phyloP scores from a whole-genome alignment of 2,329 filamentous ascomycete genomes.

The Pseudogymnoascus sp. region DNA sequence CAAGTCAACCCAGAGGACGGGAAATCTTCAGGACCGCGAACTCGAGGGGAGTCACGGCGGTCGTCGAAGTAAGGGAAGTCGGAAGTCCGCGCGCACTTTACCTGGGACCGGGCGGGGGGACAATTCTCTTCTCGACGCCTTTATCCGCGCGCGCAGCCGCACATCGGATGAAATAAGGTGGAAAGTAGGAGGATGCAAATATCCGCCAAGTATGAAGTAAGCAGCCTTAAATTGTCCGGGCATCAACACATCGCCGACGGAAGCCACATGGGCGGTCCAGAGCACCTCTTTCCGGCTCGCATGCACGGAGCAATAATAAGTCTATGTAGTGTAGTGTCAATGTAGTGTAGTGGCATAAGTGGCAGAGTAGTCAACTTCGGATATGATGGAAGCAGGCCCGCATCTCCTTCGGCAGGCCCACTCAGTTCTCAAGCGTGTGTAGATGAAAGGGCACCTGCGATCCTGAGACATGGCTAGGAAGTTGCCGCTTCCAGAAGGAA shows the following conservation, averaged over 20 bases:
- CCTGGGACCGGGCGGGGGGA: neutral
- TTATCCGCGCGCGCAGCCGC: neutral
- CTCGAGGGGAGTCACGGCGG: neutral
- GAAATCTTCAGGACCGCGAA: neutral
- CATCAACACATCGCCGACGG: neutral
- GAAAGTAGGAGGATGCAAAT: neutral
- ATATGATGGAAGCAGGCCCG: conserved; percentile 7
- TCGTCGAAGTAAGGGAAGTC: neutral
- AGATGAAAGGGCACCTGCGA: neutral
- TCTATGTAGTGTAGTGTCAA: neutral
- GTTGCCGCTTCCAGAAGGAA: conserved; percentile 6
- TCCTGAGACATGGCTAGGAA: neutral
- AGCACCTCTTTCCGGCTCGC: neutral
- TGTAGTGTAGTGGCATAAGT: neutral
- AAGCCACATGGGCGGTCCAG: neutral
- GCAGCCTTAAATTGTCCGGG: neutral
- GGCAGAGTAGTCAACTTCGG: neutral
- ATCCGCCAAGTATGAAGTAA: neutral
- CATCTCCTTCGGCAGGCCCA: conserved; percentile 7
- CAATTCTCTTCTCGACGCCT: neutral
- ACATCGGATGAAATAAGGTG: neutral
- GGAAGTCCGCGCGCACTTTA: neutral
- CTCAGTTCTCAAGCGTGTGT: neutral
- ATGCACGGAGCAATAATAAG: neutral
- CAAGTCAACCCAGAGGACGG: neutral